Evolutionary conservation across 2,329 filamentous ascomycete genomes (phyloP).

Genomic region (Trichoderma sp.): DNA sequence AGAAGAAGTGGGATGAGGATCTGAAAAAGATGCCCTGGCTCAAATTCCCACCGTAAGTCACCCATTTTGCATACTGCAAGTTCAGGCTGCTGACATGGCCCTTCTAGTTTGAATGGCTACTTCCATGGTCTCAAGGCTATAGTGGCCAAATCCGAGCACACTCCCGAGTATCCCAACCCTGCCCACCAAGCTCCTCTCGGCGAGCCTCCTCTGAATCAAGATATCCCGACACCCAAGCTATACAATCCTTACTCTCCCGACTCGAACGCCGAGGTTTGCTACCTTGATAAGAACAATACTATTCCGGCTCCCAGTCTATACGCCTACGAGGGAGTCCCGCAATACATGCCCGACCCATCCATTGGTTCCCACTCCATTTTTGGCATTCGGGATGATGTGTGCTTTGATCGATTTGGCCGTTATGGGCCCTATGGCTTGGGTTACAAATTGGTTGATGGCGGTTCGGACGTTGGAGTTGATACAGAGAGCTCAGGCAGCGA

Average conservation of each 20-base stretch:
- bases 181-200: slow-evolving; percentile 35
- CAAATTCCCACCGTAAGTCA: slow-evolving; percentile 39
- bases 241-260: slow-evolving; percentile 67
- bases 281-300: slow-evolving; percentile 58
- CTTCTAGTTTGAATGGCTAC: slow-evolving; percentile 70
- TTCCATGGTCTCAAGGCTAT: slow-evolving; percentile 74
- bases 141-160: slow-evolving; percentile 60
- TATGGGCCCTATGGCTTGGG: slow-evolving; percentile 83
- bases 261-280: slow-evolving; percentile 57
- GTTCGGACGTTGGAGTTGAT: slow-evolving; percentile 68
- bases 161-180: slow-evolving; percentile 68
- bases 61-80: neutral
- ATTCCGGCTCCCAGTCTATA: slow-evolving; percentile 61
- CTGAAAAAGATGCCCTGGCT: slow-evolving; percentile 41
- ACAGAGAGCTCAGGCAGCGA: slow-evolving; percentile 68
- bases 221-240: slow-evolving; percentile 44
- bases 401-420: slow-evolving; percentile 83
- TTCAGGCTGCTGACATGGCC: neutral
- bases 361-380: slow-evolving; percentile 75
- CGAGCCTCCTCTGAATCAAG: slow-evolving; percentile 33
- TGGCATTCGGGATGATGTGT: slow-evolving; percentile 73
- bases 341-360: slow-evolving; percentile 73
- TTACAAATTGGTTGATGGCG: slow-evolving; percentile 72
- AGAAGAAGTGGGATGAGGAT: slow-evolving; percentile 30
- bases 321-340: slow-evolving; percentile 67